Conservation (phyloP, 768 basidiomycete genomes). For the Scleroderma bovista region DNA sequence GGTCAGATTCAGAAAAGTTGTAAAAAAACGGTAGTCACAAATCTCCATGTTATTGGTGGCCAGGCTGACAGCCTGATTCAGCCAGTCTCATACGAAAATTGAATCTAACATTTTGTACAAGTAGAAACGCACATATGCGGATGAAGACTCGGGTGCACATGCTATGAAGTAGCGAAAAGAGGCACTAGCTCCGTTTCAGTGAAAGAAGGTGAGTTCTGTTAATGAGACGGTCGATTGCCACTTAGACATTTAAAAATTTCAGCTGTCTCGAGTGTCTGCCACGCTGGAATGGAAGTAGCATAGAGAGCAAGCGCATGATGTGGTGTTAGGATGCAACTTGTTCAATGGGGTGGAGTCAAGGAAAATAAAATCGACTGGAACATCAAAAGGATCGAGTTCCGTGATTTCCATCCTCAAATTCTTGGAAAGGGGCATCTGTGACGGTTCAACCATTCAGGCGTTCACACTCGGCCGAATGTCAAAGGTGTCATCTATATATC, state of each 20-base stretch:
- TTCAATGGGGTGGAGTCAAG: too few species aligned
- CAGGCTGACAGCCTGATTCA: slow-evolving; percentile 73
- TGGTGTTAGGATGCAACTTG: too few species aligned
- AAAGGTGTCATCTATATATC: too few species aligned
- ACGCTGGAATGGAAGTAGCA: slow-evolving; percentile 21
- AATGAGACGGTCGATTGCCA: too few species aligned
- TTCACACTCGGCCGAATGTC: too few species aligned
- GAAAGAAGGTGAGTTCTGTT: slow-evolving; percentile 15
- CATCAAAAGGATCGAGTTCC: too few species aligned
- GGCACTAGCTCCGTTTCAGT: slow-evolving; percentile 22
- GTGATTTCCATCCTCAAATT: too few species aligned
- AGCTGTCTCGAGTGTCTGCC: slow-evolving; percentile 50
- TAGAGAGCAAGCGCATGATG: slow-evolving; percentile 2
- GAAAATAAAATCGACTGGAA: too few species aligned
- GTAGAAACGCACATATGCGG: slow-evolving; percentile 14
- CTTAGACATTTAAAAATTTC: slow-evolving; percentile 71
- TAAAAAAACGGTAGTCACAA: slow-evolving; percentile 42
- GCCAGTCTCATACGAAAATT: slow-evolving; percentile 82
- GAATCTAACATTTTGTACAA: slow-evolving; percentile 46
- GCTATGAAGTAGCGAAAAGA: slow-evolving; percentile 33
- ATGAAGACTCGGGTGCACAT: slow-evolving; percentile 51
- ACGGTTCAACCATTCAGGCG: too few species aligned
- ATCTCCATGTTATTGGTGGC: slow-evolving; percentile 72
- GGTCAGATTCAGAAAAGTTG: too few species aligned
- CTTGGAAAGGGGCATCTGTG: too few species aligned